Percentiles rank a stretch among this genome's conserved stretches.
Conservation (phyloP, 805 yeast genomes). For the Candida broadrunensis region DNA sequence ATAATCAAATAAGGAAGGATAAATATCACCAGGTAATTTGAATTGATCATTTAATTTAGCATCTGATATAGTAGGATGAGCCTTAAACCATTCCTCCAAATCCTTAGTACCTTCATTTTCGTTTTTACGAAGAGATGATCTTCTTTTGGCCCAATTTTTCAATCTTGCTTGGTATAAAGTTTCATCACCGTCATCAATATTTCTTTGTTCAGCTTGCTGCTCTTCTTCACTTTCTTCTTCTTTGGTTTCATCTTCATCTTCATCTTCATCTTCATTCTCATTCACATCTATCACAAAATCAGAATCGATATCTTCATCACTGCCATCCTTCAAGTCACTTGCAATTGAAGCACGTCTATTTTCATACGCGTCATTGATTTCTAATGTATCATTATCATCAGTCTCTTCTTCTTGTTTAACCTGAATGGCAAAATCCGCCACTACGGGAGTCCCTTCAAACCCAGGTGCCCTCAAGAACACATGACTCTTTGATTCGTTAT, state of each 20-base stretch:
- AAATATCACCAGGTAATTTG: conserved; percentile 86
- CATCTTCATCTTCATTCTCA: conserved; percentile 9
- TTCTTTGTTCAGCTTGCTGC: conserved; percentile 22
- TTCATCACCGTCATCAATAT: conserved; percentile 83
- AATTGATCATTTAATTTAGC: conserved; percentile 69
- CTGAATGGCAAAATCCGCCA: conserved; percentile 12
- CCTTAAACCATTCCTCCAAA: conserved; percentile 61
- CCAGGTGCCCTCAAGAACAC: conserved; percentile 52
- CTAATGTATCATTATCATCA: conserved; percentile 15
- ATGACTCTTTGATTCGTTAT: conserved; percentile 29
- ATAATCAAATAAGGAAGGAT: conserved; percentile 82
- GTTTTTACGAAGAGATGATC: conserved; percentile 43
- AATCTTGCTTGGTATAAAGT: conserved; percentile 57
- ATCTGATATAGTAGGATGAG: conserved; percentile 77
- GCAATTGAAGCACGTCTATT: not conserved
- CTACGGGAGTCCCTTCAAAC: conserved; percentile 15
- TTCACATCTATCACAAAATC: conserved; percentile 10
- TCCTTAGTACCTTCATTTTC: conserved; percentile 9
- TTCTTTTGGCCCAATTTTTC: conserved; percentile 52
- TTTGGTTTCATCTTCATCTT: not conserved
- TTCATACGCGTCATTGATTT: conserved; percentile 15
- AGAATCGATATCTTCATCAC: conserved; percentile 15
- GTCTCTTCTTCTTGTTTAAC: conserved; percentile 16
- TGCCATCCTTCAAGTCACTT: not conserved
- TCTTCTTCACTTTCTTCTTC: conserved; percentile 3